phyloP scores from a whole-genome alignment of 345 rosid species.

The Barbarea vulgaris region DNA sequence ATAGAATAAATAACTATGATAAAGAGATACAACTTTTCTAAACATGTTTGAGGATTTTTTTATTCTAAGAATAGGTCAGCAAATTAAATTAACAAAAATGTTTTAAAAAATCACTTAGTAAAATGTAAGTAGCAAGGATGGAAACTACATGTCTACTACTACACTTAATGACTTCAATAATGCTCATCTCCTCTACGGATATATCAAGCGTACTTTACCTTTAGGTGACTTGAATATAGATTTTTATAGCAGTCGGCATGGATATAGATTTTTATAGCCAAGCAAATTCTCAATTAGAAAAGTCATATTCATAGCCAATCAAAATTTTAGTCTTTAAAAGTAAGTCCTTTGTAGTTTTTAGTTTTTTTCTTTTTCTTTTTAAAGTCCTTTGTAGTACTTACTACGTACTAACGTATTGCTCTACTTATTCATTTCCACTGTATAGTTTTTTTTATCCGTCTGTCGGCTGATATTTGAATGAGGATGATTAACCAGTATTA shows the following conservation, averaged over 20 bases:
- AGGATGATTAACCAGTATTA: background rate
- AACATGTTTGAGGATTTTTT: too few relatives aligned
- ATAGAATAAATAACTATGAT: too few relatives aligned
- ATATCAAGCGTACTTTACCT: background rate
- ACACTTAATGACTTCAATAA: background rate
- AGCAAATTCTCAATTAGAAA: background rate
- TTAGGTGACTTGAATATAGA: background rate
- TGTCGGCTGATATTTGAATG: conserved; percentile 7
- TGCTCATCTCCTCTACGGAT: background rate
- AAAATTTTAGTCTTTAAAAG: background rate
- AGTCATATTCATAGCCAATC: background rate
- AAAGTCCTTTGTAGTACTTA: background rate
- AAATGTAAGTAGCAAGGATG: background rate
- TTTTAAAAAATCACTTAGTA: too few relatives aligned
- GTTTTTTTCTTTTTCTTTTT: too few relatives aligned
- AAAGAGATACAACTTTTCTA: too few relatives aligned
- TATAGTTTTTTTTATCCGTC: background rate
- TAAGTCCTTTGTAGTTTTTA: background rate
- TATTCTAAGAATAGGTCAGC: background rate
- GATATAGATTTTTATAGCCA: background rate
- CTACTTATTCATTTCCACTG: background rate
- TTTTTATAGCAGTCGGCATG: background rate
- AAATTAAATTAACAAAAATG: background rate
- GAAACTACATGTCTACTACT: background rate
- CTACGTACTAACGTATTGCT: background rate